These are phyloP conservation scores for Coemansia sp. DNA, from an alignment of 192 early-diverging fungal genomes.

Conservation along the genomic window DNA sequence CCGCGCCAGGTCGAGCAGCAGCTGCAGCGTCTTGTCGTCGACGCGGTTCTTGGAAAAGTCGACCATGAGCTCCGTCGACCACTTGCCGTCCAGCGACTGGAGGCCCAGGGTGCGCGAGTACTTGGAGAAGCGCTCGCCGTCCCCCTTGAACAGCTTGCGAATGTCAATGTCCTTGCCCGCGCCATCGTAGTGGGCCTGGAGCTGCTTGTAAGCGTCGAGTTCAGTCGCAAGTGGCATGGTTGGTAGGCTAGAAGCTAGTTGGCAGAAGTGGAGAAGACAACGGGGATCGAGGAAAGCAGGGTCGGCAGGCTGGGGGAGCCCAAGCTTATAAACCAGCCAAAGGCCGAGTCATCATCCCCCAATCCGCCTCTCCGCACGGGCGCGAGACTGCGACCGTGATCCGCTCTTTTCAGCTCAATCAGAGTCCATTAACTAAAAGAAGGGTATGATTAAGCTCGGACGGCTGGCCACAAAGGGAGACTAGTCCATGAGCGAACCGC, in stretches of 20 bases:
- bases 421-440: too few relatives aligned
- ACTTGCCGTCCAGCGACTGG: conserved; percentile 45
- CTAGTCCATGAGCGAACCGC: conserved; percentile 43
- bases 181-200: conserved; percentile 82
- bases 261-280: not conserved
- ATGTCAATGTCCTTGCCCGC: conserved; percentile 68
- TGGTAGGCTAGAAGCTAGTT: not conserved
- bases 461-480: too few relatives aligned
- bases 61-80: conserved; percentile 63
- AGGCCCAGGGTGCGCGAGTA: conserved; percentile 69
- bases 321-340: conserved; percentile 1
- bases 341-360: not conserved
- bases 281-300: not conserved
- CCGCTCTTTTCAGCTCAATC: too few relatives aligned
- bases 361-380: too few relatives aligned
- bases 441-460: too few relatives aligned
- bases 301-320: not conserved
- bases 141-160: conserved; percentile 71
- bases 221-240: conserved; percentile 69
- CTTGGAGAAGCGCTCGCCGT: conserved; percentile 71
- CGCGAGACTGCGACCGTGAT: too few relatives aligned
- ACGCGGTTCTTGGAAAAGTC: conserved; percentile 98
- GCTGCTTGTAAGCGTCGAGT: conserved; percentile 78
- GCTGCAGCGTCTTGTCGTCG: conserved; percentile 68
- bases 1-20: conserved; percentile 74